Conservation (phyloP, 2,329 filamentous ascomycete species). For the Colletotrichum orbiculare region DNA sequence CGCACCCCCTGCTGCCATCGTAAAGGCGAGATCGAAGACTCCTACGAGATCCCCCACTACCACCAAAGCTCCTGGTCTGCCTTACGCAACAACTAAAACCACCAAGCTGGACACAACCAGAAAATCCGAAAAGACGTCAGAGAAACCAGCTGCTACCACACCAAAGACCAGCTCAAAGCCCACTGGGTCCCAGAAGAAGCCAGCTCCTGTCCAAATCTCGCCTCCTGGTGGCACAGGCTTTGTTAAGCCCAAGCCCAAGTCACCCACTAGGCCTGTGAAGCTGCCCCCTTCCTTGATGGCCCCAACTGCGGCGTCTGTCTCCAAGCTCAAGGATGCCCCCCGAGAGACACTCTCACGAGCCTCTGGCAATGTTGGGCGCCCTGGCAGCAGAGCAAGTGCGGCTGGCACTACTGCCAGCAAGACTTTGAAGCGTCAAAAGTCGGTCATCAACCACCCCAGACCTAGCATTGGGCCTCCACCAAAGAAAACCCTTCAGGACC, state of each 20-base stretch:
- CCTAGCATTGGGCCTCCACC: slow-evolving; percentile 69
- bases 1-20: slow-evolving; percentile 15
- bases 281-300: slow-evolving; percentile 75
- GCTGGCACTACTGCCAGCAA: slow-evolving; percentile 45
- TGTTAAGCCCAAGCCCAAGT: slow-evolving; percentile 71
- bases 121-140: slow-evolving; percentile 39
- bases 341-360: slow-evolving; percentile 39
- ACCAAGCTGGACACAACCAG: slow-evolving; percentile 40
- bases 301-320: slow-evolving; percentile 76
- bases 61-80: slow-evolving; percentile 52
- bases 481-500: slow-evolving; percentile 64
- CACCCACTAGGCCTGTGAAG: slow-evolving; percentile 75
- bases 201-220: slow-evolving; percentile 53
- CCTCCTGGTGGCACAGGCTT: slow-evolving; percentile 54
- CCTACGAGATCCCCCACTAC: slow-evolving; percentile 50
- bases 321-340: slow-evolving; percentile 60
- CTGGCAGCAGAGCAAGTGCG: slow-evolving; percentile 58
- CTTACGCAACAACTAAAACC: slow-evolving; percentile 44
- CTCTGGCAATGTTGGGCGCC: slow-evolving; percentile 50
- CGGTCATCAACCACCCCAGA: slow-evolving; percentile 56
- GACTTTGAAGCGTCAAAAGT: slow-evolving; percentile 57
- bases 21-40: slow-evolving; percentile 46
- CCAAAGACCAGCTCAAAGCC: slow-evolving; percentile 45
- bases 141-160: slow-evolving; percentile 48
- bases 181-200: slow-evolving; percentile 53